phyloP scores from a whole-genome alignment of 306 rosid species.

The Prunus salicina region DNA sequence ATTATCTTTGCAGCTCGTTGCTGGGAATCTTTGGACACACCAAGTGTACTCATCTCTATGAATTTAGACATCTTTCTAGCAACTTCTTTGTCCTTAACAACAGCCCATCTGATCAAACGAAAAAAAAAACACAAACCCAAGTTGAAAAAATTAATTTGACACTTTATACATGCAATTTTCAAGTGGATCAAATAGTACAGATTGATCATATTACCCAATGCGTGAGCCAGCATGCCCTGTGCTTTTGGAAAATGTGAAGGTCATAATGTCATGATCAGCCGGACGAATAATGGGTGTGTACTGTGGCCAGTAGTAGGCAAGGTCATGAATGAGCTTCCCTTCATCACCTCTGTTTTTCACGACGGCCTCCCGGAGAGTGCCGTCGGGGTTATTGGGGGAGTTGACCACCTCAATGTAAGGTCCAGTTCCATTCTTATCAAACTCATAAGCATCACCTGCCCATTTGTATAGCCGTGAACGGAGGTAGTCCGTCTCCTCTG shows the following conservation, averaged over 20 bases:
- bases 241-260: conserved; percentile 81
- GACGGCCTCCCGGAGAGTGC: conserved; percentile 38
- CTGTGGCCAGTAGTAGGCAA: conserved; percentile 92
- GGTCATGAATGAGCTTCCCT: conserved; percentile 56
- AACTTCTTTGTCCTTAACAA: conserved; percentile 67
- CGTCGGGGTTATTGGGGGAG: conserved; percentile 83
- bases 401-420: conserved; percentile 73
- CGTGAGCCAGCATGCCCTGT: conserved; percentile 94
- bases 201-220: conserved; percentile 49
- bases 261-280: conserved; percentile 58
- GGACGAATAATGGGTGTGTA: conserved; percentile 63
- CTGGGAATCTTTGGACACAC: conserved; percentile 82
- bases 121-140: background rate
- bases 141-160: background rate
- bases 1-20: conserved; percentile 63
- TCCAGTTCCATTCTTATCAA: conserved; percentile 34
- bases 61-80: conserved; percentile 63
- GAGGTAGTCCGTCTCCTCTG: conserved; percentile 35
- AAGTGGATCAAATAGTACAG: background rate
- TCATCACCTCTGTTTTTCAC: conserved; percentile 22
- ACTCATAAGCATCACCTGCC: conserved; percentile 65
- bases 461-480: conserved; percentile 59
- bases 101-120: conserved; percentile 54
- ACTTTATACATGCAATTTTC: background rate
- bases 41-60: conserved; percentile 59